These are phyloP conservation scores for Magnaporthiopsis rhizophila DNA, from an alignment of 2,329 filamentous ascomycete genomes.

Conservation along the genomic window DNA sequence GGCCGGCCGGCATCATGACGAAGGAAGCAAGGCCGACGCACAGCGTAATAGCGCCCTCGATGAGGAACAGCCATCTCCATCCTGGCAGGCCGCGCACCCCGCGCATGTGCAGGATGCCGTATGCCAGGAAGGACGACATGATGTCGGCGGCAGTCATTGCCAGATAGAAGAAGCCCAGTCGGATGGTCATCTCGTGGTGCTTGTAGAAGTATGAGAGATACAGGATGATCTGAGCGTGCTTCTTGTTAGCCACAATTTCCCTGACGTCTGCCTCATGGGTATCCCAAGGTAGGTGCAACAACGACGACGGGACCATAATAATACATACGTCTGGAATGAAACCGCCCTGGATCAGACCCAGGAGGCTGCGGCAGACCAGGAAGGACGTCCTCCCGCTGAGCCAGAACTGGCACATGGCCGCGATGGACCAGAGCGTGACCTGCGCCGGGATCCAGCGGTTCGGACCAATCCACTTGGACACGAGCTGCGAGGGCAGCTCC, in stretches of 20 bases:
- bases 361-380: constrained; percentile 21
- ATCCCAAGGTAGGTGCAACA: no score
- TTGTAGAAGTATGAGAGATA: constrained; percentile 29
- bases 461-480: constrained; percentile 42
- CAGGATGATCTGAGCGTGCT: constrained; percentile 15
- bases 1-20: constrained; percentile 36
- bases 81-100: constrained; percentile 23
- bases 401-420: constrained; percentile 23
- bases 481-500: constrained; percentile 53
- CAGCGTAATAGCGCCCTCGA: constrained; percentile 36
- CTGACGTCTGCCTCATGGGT: no score
- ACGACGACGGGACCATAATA: no score
- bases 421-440: constrained; percentile 26
- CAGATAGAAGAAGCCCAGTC: constrained; percentile 26
- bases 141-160: constrained; percentile 22
- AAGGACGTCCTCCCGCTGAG: constrained; percentile 21
- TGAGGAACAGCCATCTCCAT: constrained; percentile 38
- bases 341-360: constrained; percentile 26
- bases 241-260: not conserved
- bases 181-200: constrained; percentile 22
- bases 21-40: constrained; percentile 33
- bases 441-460: constrained; percentile 29
- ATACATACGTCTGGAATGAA: constrained; percentile 24
- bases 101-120: constrained; percentile 25
- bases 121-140: constrained; percentile 24